Evolutionary conservation across 2,329 filamentous ascomycete genomes (phyloP).

Genomic region (Aspergillus novoparasiticus): DNA sequence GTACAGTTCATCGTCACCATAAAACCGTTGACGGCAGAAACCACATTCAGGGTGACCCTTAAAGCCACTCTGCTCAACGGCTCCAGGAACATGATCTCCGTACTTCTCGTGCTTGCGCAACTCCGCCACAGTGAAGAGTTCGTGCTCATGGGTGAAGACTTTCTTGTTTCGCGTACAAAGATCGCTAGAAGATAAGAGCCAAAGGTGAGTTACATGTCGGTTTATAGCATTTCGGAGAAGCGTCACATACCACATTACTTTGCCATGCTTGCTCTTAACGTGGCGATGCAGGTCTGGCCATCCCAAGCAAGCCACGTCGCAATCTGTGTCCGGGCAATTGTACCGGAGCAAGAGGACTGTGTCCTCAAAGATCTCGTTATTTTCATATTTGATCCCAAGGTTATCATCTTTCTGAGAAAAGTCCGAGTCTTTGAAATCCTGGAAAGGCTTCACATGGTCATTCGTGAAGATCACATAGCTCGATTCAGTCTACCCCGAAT

Average conservation of each 20-base stretch:
- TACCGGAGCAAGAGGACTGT: slow-evolving; percentile 85
- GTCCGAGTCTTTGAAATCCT: slow-evolving; percentile 75
- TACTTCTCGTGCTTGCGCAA: slow-evolving; percentile 84
- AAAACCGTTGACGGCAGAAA: slow-evolving; percentile 90
- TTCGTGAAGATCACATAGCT: slow-evolving; percentile 89
- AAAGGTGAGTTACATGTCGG: slow-evolving; percentile 5
- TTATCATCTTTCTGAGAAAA: slow-evolving; percentile 80
- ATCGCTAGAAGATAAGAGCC: slow-evolving; percentile 55
- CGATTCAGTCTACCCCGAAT: slow-evolving; percentile 42
- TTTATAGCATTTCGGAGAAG: neutral
- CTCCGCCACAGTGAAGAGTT: slow-evolving; percentile 80
- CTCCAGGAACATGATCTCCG: slow-evolving; percentile 88
- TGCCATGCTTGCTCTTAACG: slow-evolving; percentile 78
- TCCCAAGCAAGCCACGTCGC: slow-evolving; percentile 80
- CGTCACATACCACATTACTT: slow-evolving; percentile 73
- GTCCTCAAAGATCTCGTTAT: slow-evolving; percentile 85
- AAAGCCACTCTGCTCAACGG: slow-evolving; percentile 91
- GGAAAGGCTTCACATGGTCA: slow-evolving; percentile 75
- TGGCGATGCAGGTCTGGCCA: slow-evolving; percentile 80
- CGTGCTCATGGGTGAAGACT: slow-evolving; percentile 97
- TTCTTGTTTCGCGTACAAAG: slow-evolving; percentile 94
- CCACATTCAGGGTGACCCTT: slow-evolving; percentile 92
- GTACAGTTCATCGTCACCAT: slow-evolving; percentile 93
- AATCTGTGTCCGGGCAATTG: slow-evolving; percentile 86
- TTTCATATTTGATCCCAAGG: slow-evolving; percentile 89